These are phyloP conservation scores for Rhizopus stolonifer DNA, from an alignment of 371 early-diverging fungal genomes.

Conservation along the genomic window DNA sequence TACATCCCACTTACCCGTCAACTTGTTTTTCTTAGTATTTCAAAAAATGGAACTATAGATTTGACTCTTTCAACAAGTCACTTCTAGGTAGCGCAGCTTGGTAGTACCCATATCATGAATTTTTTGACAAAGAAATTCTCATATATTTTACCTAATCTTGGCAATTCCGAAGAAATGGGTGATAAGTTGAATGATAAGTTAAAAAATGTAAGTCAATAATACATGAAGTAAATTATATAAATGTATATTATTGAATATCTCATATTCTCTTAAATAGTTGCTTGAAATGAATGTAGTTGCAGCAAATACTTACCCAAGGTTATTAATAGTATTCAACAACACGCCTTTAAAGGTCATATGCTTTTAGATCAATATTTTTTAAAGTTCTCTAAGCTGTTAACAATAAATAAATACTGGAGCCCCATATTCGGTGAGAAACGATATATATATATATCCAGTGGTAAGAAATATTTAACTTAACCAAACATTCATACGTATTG, in stretches of 20 bases:
- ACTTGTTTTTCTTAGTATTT: background rate
- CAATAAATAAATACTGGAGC: conserved; percentile 4
- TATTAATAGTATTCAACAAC: conserved; percentile 5
- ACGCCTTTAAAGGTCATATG: conserved; percentile 1
- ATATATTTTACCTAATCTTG: conserved; percentile 1
- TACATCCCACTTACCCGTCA: background rate
- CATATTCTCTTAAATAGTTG: background rate
- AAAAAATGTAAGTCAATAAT: background rate
- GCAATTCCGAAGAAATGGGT: background rate
- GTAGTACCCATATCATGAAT: background rate
- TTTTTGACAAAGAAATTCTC: background rate
- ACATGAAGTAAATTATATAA: background rate
- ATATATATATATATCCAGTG: background rate
- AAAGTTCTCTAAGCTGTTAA: background rate
- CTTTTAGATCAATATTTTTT: conserved; percentile 2
- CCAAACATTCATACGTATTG: background rate
- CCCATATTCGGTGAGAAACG: conserved; percentile 5
- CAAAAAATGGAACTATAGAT: background rate
- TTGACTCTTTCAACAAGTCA: background rate
- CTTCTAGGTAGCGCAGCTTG: background rate
- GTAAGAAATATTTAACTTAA: conserved; percentile 1
- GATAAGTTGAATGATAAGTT: background rate
- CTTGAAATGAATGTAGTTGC: background rate
- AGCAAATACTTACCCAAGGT: background rate
- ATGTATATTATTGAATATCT: background rate